Evolutionary conservation across 2,329 filamentous ascomycete genomes (phyloP), one percentile per base, ranked within the genome.

Genomic region (Talaromyces pinophilus): DNA sequence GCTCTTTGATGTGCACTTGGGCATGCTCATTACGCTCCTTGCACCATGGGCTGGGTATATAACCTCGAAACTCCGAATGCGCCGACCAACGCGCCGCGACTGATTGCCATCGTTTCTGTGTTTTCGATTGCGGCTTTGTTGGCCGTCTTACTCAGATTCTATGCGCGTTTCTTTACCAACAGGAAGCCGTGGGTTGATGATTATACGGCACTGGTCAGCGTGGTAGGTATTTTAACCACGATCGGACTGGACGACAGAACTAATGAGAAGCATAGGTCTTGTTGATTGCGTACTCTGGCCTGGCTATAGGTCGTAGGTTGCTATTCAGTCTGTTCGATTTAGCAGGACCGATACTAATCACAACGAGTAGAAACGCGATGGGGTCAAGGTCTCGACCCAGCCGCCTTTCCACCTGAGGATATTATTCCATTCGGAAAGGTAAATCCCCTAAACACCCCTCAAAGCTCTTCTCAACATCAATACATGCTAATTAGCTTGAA

Each of bases 1-100:
- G n/a, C 54, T 59, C 11, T 22, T 38, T 19, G 22, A 35, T 59
- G 8, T 25, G 22, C n/a, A 40, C n/a, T 15, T 22, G 2, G 46
- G 19, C 22, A 19, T 54, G 30, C 30, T 35, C 50, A 40, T 63
- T 17, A 5, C 44, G 19, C 30, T 38, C 22, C 17, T 30, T 38
- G 54, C 57, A 62, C 50, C 55, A 76, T 76, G 73, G 63, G 67
- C 65, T 76, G 74, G 74, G 72, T 76, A 22, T 67, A 75, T 62
- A 76, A 75, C 30, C 71, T 74, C 57, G 40, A 71, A 1, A 46
- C 60, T 33, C 62, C 68, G 5, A 73, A 76, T 54, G 70, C 70
- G 17, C 60, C 72, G 38, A 71, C 65, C 25, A 63, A 71, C 1
- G 68, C 71, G 8, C 25, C 67, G 3, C 69, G 65, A 0, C 67